phyloP scores from a whole-genome alignment of 176 grass and related monocot genomes.

The Canna indica region DNA sequence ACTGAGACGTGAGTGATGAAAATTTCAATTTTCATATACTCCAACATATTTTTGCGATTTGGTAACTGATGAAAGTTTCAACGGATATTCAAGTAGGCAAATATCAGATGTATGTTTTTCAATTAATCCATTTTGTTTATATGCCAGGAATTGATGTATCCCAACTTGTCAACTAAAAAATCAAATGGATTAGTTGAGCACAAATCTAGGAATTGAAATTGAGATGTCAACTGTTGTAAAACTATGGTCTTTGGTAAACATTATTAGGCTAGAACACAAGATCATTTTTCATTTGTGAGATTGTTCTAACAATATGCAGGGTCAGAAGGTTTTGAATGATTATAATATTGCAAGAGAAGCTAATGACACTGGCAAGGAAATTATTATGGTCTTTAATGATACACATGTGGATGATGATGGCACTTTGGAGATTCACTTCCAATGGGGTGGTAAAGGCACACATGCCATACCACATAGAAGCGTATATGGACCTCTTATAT shows the following conservation, averaged over 20 bases:
- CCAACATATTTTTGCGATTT: too few species aligned
- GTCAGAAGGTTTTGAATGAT: constrained; percentile 54
- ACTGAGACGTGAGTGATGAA: neutral
- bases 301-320: constrained; percentile 23
- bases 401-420: constrained; percentile 5
- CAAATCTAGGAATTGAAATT: neutral
- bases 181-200: too few species aligned
- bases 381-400: constrained; percentile 31
- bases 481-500: constrained; percentile 34
- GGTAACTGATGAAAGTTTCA: too few species aligned
- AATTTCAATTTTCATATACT: too few species aligned
- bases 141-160: too few species aligned
- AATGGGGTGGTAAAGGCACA: constrained; percentile 32
- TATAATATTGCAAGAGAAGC: constrained; percentile 68
- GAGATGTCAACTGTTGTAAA: neutral
- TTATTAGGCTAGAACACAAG: neutral
- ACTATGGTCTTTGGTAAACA: neutral
- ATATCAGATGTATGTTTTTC: too few species aligned
- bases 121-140: too few species aligned
- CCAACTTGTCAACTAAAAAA: too few species aligned
- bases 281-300: neutral
- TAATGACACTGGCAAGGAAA: constrained; percentile 32
- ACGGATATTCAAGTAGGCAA: too few species aligned
- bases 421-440: constrained; percentile 29
- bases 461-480: constrained; percentile 20